Evolutionary conservation across 1,284 basidiomycete genomes (phyloP), one percentile per base, ranked within the genome.

Genomic region (Wallemia mellicola): DNA sequence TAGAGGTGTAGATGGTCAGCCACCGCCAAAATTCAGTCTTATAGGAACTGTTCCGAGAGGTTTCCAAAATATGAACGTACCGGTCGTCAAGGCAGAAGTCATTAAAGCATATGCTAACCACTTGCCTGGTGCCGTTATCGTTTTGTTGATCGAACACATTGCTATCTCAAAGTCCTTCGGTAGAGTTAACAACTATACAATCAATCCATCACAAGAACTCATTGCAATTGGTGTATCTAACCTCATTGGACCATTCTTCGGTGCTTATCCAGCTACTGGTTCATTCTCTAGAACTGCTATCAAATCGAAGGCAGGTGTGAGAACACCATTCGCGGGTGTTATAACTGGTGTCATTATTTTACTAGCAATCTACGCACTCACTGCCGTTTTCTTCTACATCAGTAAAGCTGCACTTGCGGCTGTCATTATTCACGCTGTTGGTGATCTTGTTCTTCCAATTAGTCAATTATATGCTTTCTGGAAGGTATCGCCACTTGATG

Each of bases 161-260:
- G 83, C 91, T 57, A 98, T 96, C 65, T 80, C 85, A 27, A 89
- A 88, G 71, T 86, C 89, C 0, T 98, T 98, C 69, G 92, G 94
- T 62, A 81, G 92, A 62, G 71, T 95, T 63, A 96, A 98, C 70
- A 70, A 69, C 64, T 98, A 98, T 76, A 95, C 88, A 71, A 96
- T 98, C 70, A 82, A 95, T 67, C 89, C 92, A 19, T 91, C 89
- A 72, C 92, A 96, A 70, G 92, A 96, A 70, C 77, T 96, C 59
- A 83, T 96, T 65, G 92, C 94, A 48, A 96, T 98, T 64, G 92
- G 94, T 54, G 88, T 96, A n/a, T 81, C 87, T 11, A 92, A 91
- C 82, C 32, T 63, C 60, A 60, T 64, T 32, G 61, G 61, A 3
- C 59, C 63, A 32, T 64, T 67, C 65, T 66, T 65, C 60, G 63